A percentile compares a stretch with the other conserved stretches of the same genome.
phyloP scores from a whole-genome alignment of 1,284 basidiomycete species.

The Moniliophthora roreri region DNA sequence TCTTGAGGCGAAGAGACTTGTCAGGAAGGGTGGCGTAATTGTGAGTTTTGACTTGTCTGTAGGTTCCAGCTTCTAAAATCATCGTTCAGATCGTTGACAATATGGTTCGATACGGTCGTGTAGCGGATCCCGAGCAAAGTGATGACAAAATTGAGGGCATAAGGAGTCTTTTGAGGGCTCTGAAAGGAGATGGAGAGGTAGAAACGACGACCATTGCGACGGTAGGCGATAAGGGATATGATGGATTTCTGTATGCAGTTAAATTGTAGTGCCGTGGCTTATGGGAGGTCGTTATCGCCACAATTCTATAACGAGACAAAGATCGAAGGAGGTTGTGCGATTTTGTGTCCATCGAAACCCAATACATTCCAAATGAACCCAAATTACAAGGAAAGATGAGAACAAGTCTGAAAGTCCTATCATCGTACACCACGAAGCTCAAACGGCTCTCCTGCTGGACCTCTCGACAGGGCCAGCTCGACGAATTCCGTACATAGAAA shows the following conservation, averaged over 20 bases:
- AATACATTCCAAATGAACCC: no score
- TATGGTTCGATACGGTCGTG: slow-evolving; percentile 50
- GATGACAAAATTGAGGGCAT: slow-evolving; percentile 45
- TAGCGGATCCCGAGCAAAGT: slow-evolving; percentile 40
- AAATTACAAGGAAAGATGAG: no score
- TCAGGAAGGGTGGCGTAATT: slow-evolving; percentile 53
- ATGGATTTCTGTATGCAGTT: slow-evolving; percentile 58
- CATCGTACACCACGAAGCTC: neutral
- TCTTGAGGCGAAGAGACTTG: slow-evolving; percentile 53
- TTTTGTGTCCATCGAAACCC: no score
- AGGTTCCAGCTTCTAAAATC: no score
- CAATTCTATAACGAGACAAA: no score
- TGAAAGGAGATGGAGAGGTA: slow-evolving; percentile 54
- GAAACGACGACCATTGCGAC: slow-evolving; percentile 62
- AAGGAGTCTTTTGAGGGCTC: slow-evolving; percentile 41
- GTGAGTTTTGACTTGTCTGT: slow-evolving; percentile 36
- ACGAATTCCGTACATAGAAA: neutral
- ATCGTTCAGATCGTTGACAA: slow-evolving; percentile 56
- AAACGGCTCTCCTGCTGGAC: neutral
- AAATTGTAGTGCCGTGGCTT: slow-evolving; percentile 2
- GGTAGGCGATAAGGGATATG: slow-evolving; percentile 61
- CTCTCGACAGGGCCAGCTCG: neutral
- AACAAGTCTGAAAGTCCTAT: neutral
- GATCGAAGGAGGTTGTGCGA: no score
- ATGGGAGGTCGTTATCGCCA: no score